Evolutionary conservation across 306 rosid species (phyloP).

Genomic region (Prunus campanulata): DNA sequence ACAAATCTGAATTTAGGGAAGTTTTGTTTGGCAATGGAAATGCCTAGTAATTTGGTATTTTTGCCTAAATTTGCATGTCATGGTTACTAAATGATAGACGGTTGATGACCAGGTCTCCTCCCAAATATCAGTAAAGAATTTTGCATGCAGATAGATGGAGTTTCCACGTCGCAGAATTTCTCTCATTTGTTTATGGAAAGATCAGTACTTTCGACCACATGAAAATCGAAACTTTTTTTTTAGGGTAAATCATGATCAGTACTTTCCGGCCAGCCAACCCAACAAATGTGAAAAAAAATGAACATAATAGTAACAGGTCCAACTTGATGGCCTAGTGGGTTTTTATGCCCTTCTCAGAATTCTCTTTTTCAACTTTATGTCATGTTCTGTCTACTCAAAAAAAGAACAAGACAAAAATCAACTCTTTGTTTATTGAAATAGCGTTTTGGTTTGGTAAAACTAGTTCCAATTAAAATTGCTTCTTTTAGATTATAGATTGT

Average conservation of each 20-base stretch:
- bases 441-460: background rate
- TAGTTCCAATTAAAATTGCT: background rate
- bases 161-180: too few relatives aligned
- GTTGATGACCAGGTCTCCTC: constrained; percentile 7
- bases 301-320: background rate
- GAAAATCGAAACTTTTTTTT: too few relatives aligned
- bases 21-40: constrained; percentile 6
- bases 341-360: background rate
- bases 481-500: background rate
- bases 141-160: background rate
- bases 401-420: background rate
- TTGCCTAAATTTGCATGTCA: constrained; percentile 7
- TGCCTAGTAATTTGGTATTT: background rate
- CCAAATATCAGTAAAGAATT: background rate
- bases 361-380: background rate
- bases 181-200: too few relatives aligned
- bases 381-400: background rate
- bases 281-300: background rate
- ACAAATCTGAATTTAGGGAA: constrained; percentile 9
- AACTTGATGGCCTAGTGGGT: background rate
- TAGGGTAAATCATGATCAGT: background rate
- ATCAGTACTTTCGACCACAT: too few relatives aligned
- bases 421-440: background rate
- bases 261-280: background rate
- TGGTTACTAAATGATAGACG: background rate